phyloP scores from a whole-genome alignment of 2,329 filamentous ascomycete species.

The Emmonsiellopsis sp. region DNA sequence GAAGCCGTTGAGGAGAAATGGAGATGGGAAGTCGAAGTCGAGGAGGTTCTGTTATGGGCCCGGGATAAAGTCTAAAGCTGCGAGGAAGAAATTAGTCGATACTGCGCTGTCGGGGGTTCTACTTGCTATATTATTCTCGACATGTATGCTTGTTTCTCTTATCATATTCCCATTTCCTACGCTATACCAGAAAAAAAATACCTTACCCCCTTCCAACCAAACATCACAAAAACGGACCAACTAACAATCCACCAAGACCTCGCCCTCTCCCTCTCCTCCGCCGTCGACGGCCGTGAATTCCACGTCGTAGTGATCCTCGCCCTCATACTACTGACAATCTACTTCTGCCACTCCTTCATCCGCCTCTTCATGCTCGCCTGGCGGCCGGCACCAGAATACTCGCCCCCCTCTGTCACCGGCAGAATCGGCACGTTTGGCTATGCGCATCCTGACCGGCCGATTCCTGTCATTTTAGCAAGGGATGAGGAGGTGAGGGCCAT shows the following conservation, averaged over 20 bases:
- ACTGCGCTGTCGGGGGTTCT: slow-evolving; percentile 59
- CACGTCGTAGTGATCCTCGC: slow-evolving; percentile 72
- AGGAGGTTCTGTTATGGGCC: slow-evolving; percentile 12
- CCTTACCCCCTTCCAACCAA: neutral
- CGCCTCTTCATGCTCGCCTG: slow-evolving; percentile 61
- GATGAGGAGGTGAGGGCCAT: slow-evolving; percentile 57
- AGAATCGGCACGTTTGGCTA: slow-evolving; percentile 55
- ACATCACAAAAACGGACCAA: neutral
- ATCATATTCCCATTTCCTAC: neutral
- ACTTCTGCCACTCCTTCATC: slow-evolving; percentile 73
- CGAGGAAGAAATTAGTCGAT: slow-evolving; percentile 42
- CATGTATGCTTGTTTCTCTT: slow-evolving; percentile 50
- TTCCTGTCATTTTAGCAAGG: slow-evolving; percentile 63
- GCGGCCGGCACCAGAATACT: slow-evolving; percentile 33
- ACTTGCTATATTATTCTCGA: slow-evolving; percentile 48
- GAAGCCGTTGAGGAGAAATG: slow-evolving; percentile 6
- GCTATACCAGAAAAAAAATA: neutral
- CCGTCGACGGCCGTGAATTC: slow-evolving; percentile 58
- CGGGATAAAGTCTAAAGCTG: slow-evolving; percentile 12
- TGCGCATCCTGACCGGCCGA: slow-evolving; percentile 61
- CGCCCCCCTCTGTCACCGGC: slow-evolving; percentile 33
- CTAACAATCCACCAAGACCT: slow-evolving; percentile 48
- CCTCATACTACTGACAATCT: slow-evolving; percentile 62
- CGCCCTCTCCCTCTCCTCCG: slow-evolving; percentile 58
- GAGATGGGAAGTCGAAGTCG: slow-evolving; percentile 1